A percentile compares a stretch with the other conserved stretches of the same genome.
Conservation (phyloP, 352 stramenopile species). For the Hyaloperonospora brassicae region DNA sequence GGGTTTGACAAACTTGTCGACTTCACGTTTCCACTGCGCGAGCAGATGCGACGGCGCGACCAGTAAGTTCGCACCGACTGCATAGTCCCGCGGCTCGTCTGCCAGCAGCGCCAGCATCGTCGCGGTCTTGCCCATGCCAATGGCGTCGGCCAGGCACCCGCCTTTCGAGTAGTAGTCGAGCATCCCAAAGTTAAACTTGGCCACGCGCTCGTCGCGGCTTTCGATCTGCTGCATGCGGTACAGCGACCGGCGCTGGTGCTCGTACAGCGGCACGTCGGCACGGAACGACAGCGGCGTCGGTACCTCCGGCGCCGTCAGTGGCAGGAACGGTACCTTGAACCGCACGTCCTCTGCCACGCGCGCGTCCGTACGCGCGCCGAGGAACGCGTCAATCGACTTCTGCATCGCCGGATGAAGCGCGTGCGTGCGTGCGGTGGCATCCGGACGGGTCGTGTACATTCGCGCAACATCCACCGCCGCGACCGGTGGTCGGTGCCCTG, state of each 20-base stretch:
- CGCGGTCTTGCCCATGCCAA: constrained; percentile 81
- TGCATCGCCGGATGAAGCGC: constrained; percentile 31
- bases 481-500: constrained; percentile 2
- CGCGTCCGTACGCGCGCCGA: constrained; percentile 24
- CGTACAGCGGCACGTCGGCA: constrained; percentile 45
- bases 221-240: constrained; percentile 83
- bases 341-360: constrained; percentile 51
- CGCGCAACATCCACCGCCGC: neutral
- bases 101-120: constrained; percentile 72
- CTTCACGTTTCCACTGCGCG: constrained; percentile 71
- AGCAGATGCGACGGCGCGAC: constrained; percentile 75
- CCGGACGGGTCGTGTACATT: neutral
- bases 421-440: neutral
- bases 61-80: constrained; percentile 50
- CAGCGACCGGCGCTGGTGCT: constrained; percentile 76
- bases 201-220: constrained; percentile 46
- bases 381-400: constrained; percentile 50
- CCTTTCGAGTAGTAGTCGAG: constrained; percentile 64
- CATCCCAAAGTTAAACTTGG: constrained; percentile 68
- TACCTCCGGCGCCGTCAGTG: constrained; percentile 55
- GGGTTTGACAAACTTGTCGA: constrained; percentile 61
- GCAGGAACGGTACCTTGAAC: constrained; percentile 81
- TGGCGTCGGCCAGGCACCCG: constrained; percentile 66
- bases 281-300: constrained; percentile 53
- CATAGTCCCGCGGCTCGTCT: constrained; percentile 46